Percentiles rank a stretch among this genome's conserved stretches.
These are phyloP conservation scores for Boletus tylopilopsis DNA, from an alignment of 768 basidiomycete genomes.

Conservation along the genomic window DNA sequence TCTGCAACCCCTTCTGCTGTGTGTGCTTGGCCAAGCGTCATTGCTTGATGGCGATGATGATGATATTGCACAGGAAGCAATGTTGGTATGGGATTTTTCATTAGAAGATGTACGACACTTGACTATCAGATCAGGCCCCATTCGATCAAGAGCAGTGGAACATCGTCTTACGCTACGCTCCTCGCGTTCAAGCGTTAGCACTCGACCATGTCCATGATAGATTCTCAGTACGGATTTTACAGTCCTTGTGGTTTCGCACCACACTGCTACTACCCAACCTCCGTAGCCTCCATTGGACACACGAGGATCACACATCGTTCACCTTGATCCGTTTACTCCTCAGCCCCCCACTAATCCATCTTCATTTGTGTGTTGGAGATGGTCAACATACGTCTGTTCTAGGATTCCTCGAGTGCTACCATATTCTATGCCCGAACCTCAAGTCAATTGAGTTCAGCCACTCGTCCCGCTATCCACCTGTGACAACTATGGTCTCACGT, in stretches of 20 bases:
- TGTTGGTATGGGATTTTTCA: neutral
- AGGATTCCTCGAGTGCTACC: constrained; percentile 4
- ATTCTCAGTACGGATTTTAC: neutral
- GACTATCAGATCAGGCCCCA: neutral
- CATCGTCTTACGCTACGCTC: constrained; percentile 1
- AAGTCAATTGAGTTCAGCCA: constrained; percentile 2
- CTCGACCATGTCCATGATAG: neutral
- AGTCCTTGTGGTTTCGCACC: constrained; percentile 1
- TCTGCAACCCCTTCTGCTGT: constrained; percentile 3
- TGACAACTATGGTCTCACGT: neutral
- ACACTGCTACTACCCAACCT: constrained; percentile 11
- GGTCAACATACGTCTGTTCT: neutral
- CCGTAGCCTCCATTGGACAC: neutral
- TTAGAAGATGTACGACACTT: neutral
- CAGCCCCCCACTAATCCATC: constrained; percentile 4
- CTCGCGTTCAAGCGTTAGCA: constrained; percentile 6
- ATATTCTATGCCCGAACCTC: constrained; percentile 5
- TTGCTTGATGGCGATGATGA: neutral
- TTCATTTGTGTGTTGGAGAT: neutral
- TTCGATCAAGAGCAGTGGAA: constrained; percentile 5
- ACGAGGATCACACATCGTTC: neutral
- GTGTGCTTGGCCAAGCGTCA: neutral
- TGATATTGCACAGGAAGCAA: neutral
- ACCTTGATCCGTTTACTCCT: constrained; percentile 7
- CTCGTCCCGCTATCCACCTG: neutral